Base-by-base conservation (phyloP, 352 stramenopile species). In the Pythium vanterpoolii region DNA sequence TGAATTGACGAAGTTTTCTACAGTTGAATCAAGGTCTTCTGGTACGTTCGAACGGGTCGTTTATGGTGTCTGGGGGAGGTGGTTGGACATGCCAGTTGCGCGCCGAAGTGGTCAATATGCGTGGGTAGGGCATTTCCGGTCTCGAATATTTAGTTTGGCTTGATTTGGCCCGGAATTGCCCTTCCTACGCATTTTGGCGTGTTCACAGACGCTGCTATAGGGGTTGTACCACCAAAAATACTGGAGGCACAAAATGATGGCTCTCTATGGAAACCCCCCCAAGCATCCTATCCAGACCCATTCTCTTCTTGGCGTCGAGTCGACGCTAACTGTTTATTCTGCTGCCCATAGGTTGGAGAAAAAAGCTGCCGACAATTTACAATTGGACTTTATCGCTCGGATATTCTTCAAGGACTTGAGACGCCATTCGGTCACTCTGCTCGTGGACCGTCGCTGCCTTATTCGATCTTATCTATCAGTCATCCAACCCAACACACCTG, bases 121-220 rank as follows among this genome's bases (percentile, higher is more conserved):
- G 36, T 44, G 9, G 23, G 30, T 55, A 33, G 48, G 24, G 53
- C 33, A 31, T 39, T 52, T 58, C 10, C 60, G 46, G 47, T n/a
- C 28, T 45, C 39, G 34, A 49, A 56, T 55, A 49, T 55, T 62
- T 11, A 55, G 30, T 62, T 39, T 62, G 45, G 46, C 30, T 45
- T 68, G 60, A 55, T 68, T 68, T 52, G 52, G 53, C 47, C 21
- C 5, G 19, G 38, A 62, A 59, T 33, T 62, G 53, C 47, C n/a
- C 16, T 21, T 27, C 23, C 60, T 62, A 39, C 16, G 36, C 60
- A n/a, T 18, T 53, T 53, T 59, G 53, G 14, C 28, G 60, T 62
- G 39, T 24, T 33, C 33, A 26, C 10, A 14, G 38, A 51, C 49
- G 59, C 59, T 56, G 56, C 59, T 50, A 60, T 60, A 66, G 50